A percentile compares a stretch with the other conserved stretches of the same genome.
phyloP scores from a whole-genome alignment of 31 red algal genomes.

The Porphyra umbilicalis region DNA sequence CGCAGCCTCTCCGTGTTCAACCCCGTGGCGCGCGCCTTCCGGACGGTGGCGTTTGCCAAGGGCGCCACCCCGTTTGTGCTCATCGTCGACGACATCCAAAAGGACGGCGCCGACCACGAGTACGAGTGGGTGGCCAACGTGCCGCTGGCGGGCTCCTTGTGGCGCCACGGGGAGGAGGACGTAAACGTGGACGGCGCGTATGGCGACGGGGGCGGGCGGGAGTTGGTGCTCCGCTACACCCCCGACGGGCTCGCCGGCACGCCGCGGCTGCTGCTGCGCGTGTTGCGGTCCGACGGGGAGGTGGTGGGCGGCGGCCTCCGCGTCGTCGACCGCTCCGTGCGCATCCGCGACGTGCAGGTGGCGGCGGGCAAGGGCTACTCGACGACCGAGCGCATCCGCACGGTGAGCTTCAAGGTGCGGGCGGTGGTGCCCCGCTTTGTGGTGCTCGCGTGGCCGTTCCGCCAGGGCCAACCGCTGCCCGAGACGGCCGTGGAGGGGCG shows the following conservation, averaged over 20 bases:
- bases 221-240: neutral
- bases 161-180: neutral
- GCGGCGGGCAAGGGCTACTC: neutral
- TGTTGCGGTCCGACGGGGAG: neutral
- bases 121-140: slow-evolving; percentile 7
- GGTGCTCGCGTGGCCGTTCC: neutral
- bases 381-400: neutral
- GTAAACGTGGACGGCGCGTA: neutral
- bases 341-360: neutral
- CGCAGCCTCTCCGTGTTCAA: neutral
- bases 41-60: slow-evolving; percentile 5
- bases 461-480: neutral
- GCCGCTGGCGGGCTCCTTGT: neutral
- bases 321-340: neutral
- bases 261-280: neutral
- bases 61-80: neutral
- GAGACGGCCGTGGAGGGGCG: neutral
- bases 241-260: neutral
- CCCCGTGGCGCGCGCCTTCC: neutral
- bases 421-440: neutral
- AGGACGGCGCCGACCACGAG: neutral
- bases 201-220: neutral
- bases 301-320: neutral
- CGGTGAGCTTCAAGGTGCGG: neutral
- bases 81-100: slow-evolving; percentile 13